Percentiles rank a stretch among this genome's conserved stretches.
Conservation (phyloP, 768 basidiomycete genomes). For the Daedalea quercina region DNA sequence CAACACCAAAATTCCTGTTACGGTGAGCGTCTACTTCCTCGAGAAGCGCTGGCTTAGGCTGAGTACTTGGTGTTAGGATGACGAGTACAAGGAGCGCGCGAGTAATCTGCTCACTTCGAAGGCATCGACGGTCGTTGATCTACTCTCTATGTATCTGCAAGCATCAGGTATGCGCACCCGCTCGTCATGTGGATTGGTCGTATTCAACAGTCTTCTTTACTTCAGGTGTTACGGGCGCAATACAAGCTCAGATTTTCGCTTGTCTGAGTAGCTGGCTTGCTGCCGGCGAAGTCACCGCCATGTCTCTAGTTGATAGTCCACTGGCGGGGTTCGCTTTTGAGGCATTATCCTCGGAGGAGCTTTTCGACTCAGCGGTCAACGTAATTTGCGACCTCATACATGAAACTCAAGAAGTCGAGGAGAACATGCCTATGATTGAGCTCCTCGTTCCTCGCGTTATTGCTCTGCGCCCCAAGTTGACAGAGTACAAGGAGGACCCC, state of each 20-base stretch:
- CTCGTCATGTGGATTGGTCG: neutral
- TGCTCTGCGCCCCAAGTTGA: constrained; percentile 56
- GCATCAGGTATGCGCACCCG: constrained; percentile 60
- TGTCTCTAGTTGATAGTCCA: constrained; percentile 63
- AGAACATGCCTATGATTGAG: constrained; percentile 86
- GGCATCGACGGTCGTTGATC: constrained; percentile 62
- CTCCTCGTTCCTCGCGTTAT: constrained; percentile 85
- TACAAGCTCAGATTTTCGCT: constrained; percentile 78
- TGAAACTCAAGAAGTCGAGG: constrained; percentile 96
- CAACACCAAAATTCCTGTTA: constrained; percentile 84
- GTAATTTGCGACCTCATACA: constrained; percentile 93
- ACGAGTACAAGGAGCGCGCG: constrained; percentile 64
- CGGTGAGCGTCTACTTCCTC: constrained; percentile 45
- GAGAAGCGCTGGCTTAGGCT: neutral
- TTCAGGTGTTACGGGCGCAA: constrained; percentile 73
- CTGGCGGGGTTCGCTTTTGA: constrained; percentile 80
- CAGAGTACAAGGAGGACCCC: constrained; percentile 61
- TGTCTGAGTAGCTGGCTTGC: constrained; percentile 85
- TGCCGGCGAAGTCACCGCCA: constrained; percentile 74
- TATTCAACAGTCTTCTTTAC: constrained; percentile 1
- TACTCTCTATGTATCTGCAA: constrained; percentile 83
- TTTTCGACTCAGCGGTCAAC: constrained; percentile 93
- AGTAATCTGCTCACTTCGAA: constrained; percentile 58
- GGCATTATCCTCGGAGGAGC: constrained; percentile 71
- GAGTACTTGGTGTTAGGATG: constrained; percentile 43